A percentile compares a stretch with the other conserved stretches of the same genome.
phyloP scores from a whole-genome alignment of 176 grass and related monocot species.

The Raddia guianensis region DNA sequence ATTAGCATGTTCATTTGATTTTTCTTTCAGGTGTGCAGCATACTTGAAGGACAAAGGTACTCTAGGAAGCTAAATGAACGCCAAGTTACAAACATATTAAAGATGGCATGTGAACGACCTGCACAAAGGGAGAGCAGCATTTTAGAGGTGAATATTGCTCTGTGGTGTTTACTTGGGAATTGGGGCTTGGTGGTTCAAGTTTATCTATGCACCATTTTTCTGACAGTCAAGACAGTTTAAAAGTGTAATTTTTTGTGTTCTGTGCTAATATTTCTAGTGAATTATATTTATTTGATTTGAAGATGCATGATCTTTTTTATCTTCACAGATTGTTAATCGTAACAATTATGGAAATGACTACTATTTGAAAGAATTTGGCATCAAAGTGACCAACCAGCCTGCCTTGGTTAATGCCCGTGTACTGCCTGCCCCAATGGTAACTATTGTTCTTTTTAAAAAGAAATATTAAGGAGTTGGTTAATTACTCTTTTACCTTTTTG shows the following conservation, averaged over 20 bases:
- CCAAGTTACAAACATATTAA: constrained; percentile 63
- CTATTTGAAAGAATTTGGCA: constrained; percentile 72
- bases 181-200: not conserved
- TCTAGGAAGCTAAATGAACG: constrained; percentile 61
- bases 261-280: not conserved
- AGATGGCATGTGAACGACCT: constrained; percentile 62
- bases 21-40: constrained; percentile 61
- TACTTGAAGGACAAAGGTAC: constrained; percentile 70
- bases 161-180: not conserved
- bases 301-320: not conserved
- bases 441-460: not conserved
- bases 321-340: constrained; percentile 51
- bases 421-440: constrained; percentile 67
- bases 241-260: not conserved
- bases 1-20: not conserved
- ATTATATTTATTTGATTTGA: constrained; percentile 15
- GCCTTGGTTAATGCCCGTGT: constrained; percentile 69
- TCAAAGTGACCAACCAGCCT: constrained; percentile 57
- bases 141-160: constrained; percentile 42
- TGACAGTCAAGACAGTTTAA: not conserved
- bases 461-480: not conserved
- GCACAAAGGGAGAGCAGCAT: constrained; percentile 51
- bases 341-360: constrained; percentile 57
- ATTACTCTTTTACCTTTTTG: not conserved
- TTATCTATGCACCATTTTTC: not conserved